Percentiles rank a stretch among this genome's conserved stretches.
Evolutionary conservation across 2,329 filamentous ascomycete genomes (phyloP).

Genomic region (Seiridium cupressi): DNA sequence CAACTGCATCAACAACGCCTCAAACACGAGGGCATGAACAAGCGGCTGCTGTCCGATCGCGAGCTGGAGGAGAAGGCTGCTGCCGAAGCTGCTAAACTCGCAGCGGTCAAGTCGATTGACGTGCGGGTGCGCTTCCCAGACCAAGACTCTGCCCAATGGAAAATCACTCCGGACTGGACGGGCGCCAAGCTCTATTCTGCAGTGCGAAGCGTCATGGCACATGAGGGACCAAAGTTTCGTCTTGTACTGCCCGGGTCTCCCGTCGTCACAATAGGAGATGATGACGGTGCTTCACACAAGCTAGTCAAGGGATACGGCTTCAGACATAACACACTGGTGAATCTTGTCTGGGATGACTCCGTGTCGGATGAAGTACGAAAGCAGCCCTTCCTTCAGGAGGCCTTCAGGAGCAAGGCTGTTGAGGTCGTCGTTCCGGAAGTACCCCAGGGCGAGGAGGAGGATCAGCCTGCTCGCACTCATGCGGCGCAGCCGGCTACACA

Average conservation of each 20-base stretch:
- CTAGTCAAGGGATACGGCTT: slow-evolving; percentile 76
- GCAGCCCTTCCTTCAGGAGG: slow-evolving; percentile 55
- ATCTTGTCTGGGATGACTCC: slow-evolving; percentile 69
- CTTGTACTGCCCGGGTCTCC: slow-evolving; percentile 63
- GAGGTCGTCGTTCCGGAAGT: slow-evolving; percentile 65
- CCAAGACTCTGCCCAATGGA: slow-evolving; percentile 72
- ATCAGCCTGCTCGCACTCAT: slow-evolving; percentile 33
- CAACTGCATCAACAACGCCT: slow-evolving; percentile 72
- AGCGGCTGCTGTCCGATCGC: slow-evolving; percentile 75
- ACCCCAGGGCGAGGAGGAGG: slow-evolving; percentile 34
- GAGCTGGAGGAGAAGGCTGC: slow-evolving; percentile 72
- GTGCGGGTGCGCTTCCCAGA: slow-evolving; percentile 88
- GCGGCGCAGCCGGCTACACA: slow-evolving; percentile 20
- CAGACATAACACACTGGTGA: slow-evolving; percentile 69
- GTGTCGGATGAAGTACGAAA: slow-evolving; percentile 56
- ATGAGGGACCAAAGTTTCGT: slow-evolving; percentile 65
- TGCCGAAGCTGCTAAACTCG: slow-evolving; percentile 63
- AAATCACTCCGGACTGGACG: slow-evolving; percentile 67
- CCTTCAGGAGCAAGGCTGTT: slow-evolving; percentile 60
- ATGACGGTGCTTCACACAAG: slow-evolving; percentile 37
- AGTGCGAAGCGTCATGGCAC: slow-evolving; percentile 69
- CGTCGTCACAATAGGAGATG: slow-evolving; percentile 41
- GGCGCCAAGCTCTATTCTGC: slow-evolving; percentile 71
- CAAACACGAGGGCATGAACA: slow-evolving; percentile 63
- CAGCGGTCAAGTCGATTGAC: slow-evolving; percentile 64